A percentile compares a stretch with the other conserved stretches of the same genome.
phyloP scores from a whole-genome alignment of 352 stramenopile genomes.

The Phytophthora tentaculata region DNA sequence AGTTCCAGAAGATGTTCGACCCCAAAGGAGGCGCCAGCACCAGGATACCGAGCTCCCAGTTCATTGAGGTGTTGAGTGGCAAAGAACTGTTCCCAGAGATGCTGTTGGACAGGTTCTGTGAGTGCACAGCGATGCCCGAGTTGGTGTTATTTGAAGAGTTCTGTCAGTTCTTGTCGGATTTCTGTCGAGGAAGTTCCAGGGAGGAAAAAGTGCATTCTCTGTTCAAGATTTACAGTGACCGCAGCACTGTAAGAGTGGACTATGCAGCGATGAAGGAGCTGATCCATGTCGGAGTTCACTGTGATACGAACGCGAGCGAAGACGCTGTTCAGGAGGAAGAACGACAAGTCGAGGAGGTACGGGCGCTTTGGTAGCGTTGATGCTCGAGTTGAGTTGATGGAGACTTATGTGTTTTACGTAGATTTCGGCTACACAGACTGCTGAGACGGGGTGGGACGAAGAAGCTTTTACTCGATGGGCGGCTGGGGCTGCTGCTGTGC shows the following conservation, averaged over 20 bases:
- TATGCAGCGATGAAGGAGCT: slow-evolving; percentile 54
- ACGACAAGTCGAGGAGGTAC: slow-evolving; percentile 50
- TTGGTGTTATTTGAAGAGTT: slow-evolving; percentile 86
- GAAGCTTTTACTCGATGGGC: slow-evolving; percentile 64
- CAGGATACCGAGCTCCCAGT: slow-evolving; percentile 63
- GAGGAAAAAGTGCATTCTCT: slow-evolving; percentile 54
- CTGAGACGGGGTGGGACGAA: slow-evolving; percentile 48
- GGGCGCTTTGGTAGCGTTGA: too few species aligned
- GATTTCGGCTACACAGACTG: slow-evolving; percentile 49
- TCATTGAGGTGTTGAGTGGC: slow-evolving; percentile 57
- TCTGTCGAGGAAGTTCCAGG: slow-evolving; percentile 55
- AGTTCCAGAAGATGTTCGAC: slow-evolving; percentile 82
- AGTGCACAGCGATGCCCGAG: slow-evolving; percentile 44
- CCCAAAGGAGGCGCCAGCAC: slow-evolving; percentile 74
- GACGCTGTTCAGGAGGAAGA: slow-evolving; percentile 45
- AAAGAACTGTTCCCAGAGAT: slow-evolving; percentile 50
- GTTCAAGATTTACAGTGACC: slow-evolving; percentile 66
- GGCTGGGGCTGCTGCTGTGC: slow-evolving; percentile 38
- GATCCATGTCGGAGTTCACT: slow-evolving; percentile 40
- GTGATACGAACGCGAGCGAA: slow-evolving; percentile 20
- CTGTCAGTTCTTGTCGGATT: slow-evolving; percentile 80
- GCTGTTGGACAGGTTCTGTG: slow-evolving; percentile 57
- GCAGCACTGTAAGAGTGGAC: slow-evolving; percentile 39
- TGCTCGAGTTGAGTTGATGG: not conserved
- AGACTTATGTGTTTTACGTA: slow-evolving; percentile 17